Percentiles rank a stretch among this genome's conserved stretches.
Conservation (phyloP, 345 rosid genomes). For the Clausena lansium region DNA sequence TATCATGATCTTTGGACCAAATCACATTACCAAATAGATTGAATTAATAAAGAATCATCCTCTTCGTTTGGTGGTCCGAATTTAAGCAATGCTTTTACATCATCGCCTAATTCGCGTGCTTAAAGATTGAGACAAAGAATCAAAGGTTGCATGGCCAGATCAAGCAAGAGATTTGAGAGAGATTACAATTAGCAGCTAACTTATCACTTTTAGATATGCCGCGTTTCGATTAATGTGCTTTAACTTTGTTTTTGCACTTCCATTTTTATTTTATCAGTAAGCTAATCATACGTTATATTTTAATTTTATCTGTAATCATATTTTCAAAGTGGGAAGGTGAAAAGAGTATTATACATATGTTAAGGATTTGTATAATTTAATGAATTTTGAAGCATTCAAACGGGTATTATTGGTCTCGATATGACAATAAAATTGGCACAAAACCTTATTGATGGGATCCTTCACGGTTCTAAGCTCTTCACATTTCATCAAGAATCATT, state of each 20-base stretch:
- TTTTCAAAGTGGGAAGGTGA: constrained; percentile 15
- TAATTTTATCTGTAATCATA: neutral
- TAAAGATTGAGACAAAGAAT: neutral
- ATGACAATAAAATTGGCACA: neutral
- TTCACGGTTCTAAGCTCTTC: constrained; percentile 21
- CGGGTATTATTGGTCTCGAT: neutral
- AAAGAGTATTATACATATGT: constrained; percentile 1
- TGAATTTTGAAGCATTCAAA: constrained; percentile 8
- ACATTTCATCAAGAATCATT: neutral
- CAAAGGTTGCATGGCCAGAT: neutral
- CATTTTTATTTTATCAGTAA: neutral
- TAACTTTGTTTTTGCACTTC: neutral
- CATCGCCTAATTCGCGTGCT: constrained; percentile 2
- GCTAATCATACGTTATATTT: neutral
- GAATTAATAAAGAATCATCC: neutral
- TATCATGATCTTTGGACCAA: neutral
- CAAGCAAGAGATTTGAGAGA: neutral
- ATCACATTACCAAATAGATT: neutral
- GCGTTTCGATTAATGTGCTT: neutral
- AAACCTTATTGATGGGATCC: constrained; percentile 28
- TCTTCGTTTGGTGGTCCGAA: constrained; percentile 1
- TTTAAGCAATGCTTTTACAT: neutral
- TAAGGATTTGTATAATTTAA: neutral
- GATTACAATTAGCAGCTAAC: neutral
- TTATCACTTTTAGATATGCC: neutral